phyloP scores from a whole-genome alignment of 2,329 filamentous ascomycete species.

The Fusarium clavum region DNA sequence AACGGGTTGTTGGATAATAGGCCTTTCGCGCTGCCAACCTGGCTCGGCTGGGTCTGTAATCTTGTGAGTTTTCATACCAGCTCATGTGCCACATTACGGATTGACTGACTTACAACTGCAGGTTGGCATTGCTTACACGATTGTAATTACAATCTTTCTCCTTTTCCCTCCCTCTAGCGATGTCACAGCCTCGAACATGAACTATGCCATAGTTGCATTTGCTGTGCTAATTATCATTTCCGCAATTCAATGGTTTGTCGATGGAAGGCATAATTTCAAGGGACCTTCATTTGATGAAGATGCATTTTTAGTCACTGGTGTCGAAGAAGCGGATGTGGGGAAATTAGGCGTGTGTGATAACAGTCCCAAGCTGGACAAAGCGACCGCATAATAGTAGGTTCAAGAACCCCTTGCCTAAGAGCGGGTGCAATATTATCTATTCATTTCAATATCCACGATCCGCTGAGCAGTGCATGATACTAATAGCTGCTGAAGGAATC shows the following conservation, averaged over 20 bases:
- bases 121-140: constrained; percentile 69
- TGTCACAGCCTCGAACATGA: constrained; percentile 70
- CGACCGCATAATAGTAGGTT: background rate
- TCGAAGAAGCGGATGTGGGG: background rate
- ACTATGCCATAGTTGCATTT: constrained; percentile 61
- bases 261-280: constrained; percentile 58
- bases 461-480: background rate
- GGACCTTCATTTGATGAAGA: constrained; percentile 11
- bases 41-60: constrained; percentile 53
- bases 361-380: background rate
- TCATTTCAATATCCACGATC: accelerated
- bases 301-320: background rate
- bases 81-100: background rate
- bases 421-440: background rate
- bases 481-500: background rate
- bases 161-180: constrained; percentile 77
- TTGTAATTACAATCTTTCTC: constrained; percentile 77
- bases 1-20: constrained; percentile 70
- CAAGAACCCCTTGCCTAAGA: background rate
- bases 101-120: background rate
- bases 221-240: constrained; percentile 60
- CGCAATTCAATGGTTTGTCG: constrained; percentile 57
- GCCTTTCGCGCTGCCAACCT: constrained; percentile 50
- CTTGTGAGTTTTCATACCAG: background rate
- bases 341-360: background rate